These are phyloP conservation scores for Trametes sanguinea DNA, from an alignment of 768 basidiomycete species.

Conservation along the genomic window DNA sequence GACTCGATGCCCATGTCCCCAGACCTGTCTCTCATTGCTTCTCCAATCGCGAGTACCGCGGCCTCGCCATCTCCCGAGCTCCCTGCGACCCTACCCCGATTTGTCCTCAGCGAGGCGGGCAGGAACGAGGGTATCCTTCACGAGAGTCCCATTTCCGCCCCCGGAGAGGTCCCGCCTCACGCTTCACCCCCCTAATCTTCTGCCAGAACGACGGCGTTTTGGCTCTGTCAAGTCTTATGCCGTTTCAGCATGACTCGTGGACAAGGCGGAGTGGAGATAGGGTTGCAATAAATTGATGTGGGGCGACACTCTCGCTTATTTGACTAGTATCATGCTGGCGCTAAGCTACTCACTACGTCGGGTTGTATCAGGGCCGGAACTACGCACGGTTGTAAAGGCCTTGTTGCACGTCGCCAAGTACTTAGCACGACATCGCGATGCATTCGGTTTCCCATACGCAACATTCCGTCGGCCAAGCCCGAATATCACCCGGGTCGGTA, in stretches of 20 bases:
- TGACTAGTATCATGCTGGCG: not conserved
- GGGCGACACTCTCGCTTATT: not conserved
- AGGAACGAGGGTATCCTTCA: constrained; percentile 19
- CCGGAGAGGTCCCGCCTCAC: constrained; percentile 14
- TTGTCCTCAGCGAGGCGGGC: constrained; percentile 18
- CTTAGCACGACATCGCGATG: not conserved
- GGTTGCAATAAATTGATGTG: not conserved
- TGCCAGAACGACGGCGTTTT: constrained; percentile 7
- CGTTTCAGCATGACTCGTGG: constrained; percentile 12
- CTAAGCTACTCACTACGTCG: not conserved
- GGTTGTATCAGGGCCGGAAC: too few relatives aligned
- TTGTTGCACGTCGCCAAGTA: too few relatives aligned
- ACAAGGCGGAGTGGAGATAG: constrained; percentile 10
- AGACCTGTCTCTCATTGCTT: constrained; percentile 21
- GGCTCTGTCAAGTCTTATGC: constrained; percentile 7
- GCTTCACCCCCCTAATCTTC: constrained; percentile 9
- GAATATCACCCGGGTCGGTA: not conserved
- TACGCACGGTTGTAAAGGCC: too few relatives aligned
- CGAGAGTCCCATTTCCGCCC: constrained; percentile 18
- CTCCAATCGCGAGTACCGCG: constrained; percentile 27
- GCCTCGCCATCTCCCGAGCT: constrained; percentile 24
- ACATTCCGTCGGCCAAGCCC: not conserved
- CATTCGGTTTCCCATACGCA: not conserved
- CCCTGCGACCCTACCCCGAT: constrained; percentile 8
- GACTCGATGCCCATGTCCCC: constrained; percentile 34